Evolutionary conservation across 148 eudicot species (phyloP).

Genomic region (Rhododendron molle): DNA sequence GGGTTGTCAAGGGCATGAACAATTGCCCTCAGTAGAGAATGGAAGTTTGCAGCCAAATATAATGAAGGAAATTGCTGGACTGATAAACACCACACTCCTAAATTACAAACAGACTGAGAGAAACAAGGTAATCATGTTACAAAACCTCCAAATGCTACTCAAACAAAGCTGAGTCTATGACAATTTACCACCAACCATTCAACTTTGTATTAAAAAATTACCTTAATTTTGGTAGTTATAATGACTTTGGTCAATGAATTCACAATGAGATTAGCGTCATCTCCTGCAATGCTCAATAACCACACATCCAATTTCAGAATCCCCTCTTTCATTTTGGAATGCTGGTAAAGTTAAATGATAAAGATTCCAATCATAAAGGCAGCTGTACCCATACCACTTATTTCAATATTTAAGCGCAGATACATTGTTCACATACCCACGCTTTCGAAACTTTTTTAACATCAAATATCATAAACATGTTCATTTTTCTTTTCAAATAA

Average conservation of each 20-base stretch:
- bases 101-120: conserved; percentile 68
- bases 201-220: conserved; percentile 9
- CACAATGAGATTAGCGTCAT: conserved; percentile 41
- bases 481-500: background rate
- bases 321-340: background rate
- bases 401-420: background rate
- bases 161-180: background rate
- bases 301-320: background rate
- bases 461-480: background rate
- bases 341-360: background rate
- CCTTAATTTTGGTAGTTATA: conserved; percentile 62
- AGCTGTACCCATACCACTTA: background rate
- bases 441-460: background rate
- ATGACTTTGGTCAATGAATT: conserved; percentile 51
- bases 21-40: conserved; percentile 58
- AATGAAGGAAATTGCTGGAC: conserved; percentile 62
- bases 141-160: background rate
- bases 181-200: background rate
- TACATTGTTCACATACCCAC: background rate
- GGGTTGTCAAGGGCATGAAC: conserved; percentile 87
- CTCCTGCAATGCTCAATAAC: conserved; percentile 31
- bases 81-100: conserved; percentile 91
- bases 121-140: conserved; percentile 17
- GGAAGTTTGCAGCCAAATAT: conserved; percentile 40
- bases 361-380: background rate